phyloP scores from a whole-genome alignment of 345 rosid genomes.

The Brassica napus region Da-Ae NC_063452.1:26307001-26307500 shows the following conservation, averaged over 20 bases:
- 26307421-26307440: too few relatives aligned
- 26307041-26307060: not conserved
- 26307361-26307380: too few relatives aligned
- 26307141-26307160: not conserved
- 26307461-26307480: too few relatives aligned
- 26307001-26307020: not conserved
- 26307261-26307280: not conserved
- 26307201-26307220: not conserved
- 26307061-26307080: not conserved
- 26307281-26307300: conserved; percentile 46
- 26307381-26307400: too few relatives aligned
- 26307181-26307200: too few relatives aligned
- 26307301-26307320: conserved; percentile 56
- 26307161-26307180: not conserved
- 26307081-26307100: not conserved
- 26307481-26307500: too few relatives aligned
- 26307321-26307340: conserved; percentile 22
- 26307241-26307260: not conserved
- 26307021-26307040: not conserved
- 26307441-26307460: too few relatives aligned
- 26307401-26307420: too few relatives aligned
- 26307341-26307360: not conserved
- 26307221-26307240: not conserved
- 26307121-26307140: not conserved
- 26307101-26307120: not conserved